A percentile compares a stretch with the other conserved stretches of the same genome.
These are phyloP conservation scores for Perilla frutescens DNA, from an alignment of 257 asterid genomes.

Conservation along the genomic window DNA sequence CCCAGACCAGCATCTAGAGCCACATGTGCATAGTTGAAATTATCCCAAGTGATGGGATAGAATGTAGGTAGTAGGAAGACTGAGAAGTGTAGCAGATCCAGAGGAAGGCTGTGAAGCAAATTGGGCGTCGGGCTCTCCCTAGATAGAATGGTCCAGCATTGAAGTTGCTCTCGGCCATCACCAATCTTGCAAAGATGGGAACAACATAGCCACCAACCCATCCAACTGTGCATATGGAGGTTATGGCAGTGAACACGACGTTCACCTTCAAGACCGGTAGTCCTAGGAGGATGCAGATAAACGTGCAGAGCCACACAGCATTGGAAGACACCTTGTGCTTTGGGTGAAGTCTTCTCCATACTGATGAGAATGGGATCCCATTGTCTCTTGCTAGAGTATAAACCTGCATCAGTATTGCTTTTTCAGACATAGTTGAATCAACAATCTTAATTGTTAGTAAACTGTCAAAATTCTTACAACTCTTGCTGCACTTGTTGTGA, in stretches of 20 bases:
- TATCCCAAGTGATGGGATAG: constrained; percentile 50
- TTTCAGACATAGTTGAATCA: too few relatives aligned
- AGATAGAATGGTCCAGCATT: constrained; percentile 52
- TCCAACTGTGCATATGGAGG: constrained; percentile 58
- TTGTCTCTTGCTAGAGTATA: constrained; percentile 58
- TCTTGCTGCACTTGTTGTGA: constrained; percentile 56
- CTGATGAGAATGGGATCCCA: constrained; percentile 53
- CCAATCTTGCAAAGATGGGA: constrained; percentile 50
- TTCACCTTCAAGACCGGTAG: constrained; percentile 52
- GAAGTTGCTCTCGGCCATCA: constrained; percentile 43
- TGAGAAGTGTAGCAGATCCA: constrained; percentile 56
- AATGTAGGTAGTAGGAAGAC: constrained; percentile 51
- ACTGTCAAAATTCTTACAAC: constrained; percentile 36
- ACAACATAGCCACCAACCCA: constrained; percentile 58
- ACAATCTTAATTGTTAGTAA: too few relatives aligned
- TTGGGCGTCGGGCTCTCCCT: constrained; percentile 46
- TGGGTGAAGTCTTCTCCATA: constrained; percentile 48
- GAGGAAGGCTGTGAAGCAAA: constrained; percentile 49
- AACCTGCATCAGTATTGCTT: constrained; percentile 31
- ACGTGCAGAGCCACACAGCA: constrained; percentile 58
- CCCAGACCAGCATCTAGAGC: constrained; percentile 42
- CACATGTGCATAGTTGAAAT: constrained; percentile 56
- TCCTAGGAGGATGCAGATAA: constrained; percentile 47
- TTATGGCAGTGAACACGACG: constrained; percentile 53
- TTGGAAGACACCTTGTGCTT: constrained; percentile 52